phyloP scores from a whole-genome alignment of 2,329 filamentous ascomycete genomes.

The Alternaria hordeiaustralica region DNA sequence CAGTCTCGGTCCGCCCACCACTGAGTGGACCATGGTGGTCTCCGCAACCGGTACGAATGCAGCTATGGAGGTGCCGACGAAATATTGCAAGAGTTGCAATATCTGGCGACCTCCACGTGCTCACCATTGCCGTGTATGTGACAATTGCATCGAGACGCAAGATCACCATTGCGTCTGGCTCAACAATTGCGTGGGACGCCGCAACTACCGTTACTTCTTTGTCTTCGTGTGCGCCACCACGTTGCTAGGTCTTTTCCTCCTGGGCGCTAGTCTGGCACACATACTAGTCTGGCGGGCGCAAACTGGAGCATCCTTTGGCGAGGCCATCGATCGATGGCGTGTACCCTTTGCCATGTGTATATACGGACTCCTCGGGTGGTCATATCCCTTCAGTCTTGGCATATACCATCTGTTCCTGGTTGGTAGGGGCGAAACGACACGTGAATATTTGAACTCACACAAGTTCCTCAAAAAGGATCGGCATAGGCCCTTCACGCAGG shows the following conservation, averaged over 20 bases:
- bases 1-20: conserved; percentile 80
- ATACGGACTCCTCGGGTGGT: conserved; percentile 74
- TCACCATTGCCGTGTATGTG: conserved; percentile 95
- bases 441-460: conserved; percentile 94
- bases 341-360: conserved; percentile 89
- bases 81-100: conserved; percentile 97
- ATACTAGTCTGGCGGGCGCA: conserved; percentile 73
- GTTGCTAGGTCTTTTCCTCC: conserved; percentile 75
- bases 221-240: conserved; percentile 84
- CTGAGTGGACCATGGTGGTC: conserved; percentile 92
- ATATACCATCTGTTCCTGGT: conserved; percentile 92
- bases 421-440: conserved; percentile 88
- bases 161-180: conserved; percentile 99
- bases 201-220: conserved; percentile 98
- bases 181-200: conserved; percentile 95
- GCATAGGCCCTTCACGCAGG: conserved; percentile 87
- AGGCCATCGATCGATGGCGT: conserved; percentile 72
- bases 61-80: conserved; percentile 96
- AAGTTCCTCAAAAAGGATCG: conserved; percentile 93
- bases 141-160: conserved; percentile 96
- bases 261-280: conserved; percentile 81
- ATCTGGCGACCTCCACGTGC: conserved; percentile 96
- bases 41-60: conserved; percentile 75
- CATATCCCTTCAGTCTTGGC: conserved; percentile 84
- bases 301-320: conserved; percentile 70